Evolutionary conservation across 2,329 filamentous ascomycete genomes (phyloP).

Genomic region (Acrocalymma vagum): DNA sequence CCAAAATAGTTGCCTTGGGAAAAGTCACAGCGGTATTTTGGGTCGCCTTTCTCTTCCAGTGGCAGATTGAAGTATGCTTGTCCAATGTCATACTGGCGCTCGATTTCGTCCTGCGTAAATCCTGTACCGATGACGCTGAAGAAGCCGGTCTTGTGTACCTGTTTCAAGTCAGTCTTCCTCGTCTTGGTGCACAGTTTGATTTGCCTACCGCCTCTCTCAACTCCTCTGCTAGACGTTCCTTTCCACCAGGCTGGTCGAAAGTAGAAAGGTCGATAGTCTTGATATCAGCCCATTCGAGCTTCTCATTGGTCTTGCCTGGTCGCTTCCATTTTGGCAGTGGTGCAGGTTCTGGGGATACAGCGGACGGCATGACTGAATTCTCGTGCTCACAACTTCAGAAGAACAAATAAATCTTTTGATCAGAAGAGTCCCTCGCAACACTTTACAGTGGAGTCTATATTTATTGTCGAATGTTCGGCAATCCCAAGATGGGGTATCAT

Average conservation of each 20-base stretch:
- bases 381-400: no score
- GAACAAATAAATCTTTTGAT: no score
- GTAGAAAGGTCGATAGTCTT: conserved; percentile 52
- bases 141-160: conserved; percentile 40
- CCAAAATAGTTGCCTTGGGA: conserved; percentile 41
- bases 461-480: no score
- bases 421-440: no score
- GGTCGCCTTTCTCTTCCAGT: conserved; percentile 34
- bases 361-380: conserved; percentile 37
- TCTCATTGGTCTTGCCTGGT: conserved; percentile 30
- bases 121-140: conserved; percentile 41
- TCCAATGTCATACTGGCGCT: conserved; percentile 42
- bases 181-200: not conserved
- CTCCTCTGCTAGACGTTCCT: conserved; percentile 61
- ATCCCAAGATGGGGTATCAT: no score
- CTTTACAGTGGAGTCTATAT: no score
- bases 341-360: conserved; percentile 19
- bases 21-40: conserved; percentile 40
- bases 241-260: conserved; percentile 64
- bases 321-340: conserved; percentile 35
- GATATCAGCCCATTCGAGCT: conserved; percentile 39
- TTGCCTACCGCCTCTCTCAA: conserved; percentile 60
- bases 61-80: conserved; percentile 41
- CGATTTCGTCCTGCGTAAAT: conserved; percentile 37
- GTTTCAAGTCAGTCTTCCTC: conserved; percentile 4